phyloP scores from a whole-genome alignment of 2,329 filamentous ascomycete genomes.

The Arthrocladium fulminans region DNA sequence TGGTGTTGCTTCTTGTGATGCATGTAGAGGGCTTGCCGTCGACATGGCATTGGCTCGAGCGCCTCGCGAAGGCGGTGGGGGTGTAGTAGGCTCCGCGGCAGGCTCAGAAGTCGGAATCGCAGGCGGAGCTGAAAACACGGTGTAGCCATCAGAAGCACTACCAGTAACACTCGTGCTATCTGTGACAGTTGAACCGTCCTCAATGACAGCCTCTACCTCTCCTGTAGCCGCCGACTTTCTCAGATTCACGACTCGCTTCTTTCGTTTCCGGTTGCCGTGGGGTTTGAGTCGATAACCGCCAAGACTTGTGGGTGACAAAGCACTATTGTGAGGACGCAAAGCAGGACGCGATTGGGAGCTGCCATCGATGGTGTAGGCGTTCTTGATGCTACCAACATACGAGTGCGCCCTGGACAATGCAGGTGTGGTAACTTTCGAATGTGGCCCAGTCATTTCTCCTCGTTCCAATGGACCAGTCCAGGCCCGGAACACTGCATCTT shows the following conservation, averaged over 20 bases:
- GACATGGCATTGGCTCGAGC: not conserved
- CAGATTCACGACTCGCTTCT: conserved; percentile 42
- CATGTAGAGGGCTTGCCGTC: not conserved
- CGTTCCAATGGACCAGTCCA: conserved; percentile 75
- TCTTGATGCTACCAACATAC: conserved; percentile 41
- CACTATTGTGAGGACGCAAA: conserved; percentile 25
- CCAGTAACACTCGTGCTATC: conserved; percentile 29
- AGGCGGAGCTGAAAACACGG: conserved; percentile 43
- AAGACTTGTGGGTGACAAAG: conserved; percentile 33
- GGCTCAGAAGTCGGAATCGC: conserved; percentile 38
- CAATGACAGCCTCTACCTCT: conserved; percentile 34
- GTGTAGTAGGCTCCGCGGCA: conserved; percentile 51
- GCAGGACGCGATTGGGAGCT: conserved; percentile 57
- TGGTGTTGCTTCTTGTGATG: conserved; percentile 1
- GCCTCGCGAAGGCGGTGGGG: conserved; percentile 38
- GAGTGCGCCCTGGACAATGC: conserved; percentile 57
- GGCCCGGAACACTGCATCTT: conserved; percentile 82
- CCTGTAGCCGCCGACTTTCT: conserved; percentile 33
- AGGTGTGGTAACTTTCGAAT: conserved; percentile 32
- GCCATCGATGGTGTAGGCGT: conserved; percentile 62
- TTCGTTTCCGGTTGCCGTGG: conserved; percentile 36
- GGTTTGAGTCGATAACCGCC: conserved; percentile 31
- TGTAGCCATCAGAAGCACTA: conserved; percentile 34
- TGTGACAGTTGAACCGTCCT: conserved; percentile 29
- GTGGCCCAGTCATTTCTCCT: conserved; percentile 42